Evolutionary conservation across 2,329 filamentous ascomycete species (phyloP).

Genomic region (Aspergillus candidus): DNA sequence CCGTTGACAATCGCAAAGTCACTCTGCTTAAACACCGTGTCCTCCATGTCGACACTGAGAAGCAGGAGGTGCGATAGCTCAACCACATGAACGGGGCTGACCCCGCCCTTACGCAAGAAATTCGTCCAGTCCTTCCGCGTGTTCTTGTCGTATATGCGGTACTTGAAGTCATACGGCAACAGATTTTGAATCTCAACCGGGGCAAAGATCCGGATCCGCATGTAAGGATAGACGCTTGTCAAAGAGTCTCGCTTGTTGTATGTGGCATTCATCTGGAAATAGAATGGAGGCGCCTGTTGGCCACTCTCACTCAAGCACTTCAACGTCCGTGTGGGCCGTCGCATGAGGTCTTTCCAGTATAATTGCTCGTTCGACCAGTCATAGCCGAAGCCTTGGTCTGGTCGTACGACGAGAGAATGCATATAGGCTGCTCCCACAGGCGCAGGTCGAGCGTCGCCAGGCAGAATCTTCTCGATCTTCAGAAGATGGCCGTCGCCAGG

Average conservation of each 20-base stretch:
- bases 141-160: slow-evolving; percentile 97
- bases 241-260: slow-evolving; percentile 80
- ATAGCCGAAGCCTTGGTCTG: slow-evolving; percentile 94
- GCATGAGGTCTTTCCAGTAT: slow-evolving; percentile 88
- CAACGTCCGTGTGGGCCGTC: slow-evolving; percentile 76
- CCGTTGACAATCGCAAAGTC: slow-evolving; percentile 98
- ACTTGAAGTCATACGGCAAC: slow-evolving; percentile 97
- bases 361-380: slow-evolving; percentile 85
- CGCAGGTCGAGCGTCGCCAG: slow-evolving; percentile 80
- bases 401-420: slow-evolving; percentile 80
- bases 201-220: slow-evolving; percentile 85
- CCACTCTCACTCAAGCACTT: slow-evolving; percentile 82
- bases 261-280: slow-evolving; percentile 87
- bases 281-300: slow-evolving; percentile 74
- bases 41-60: slow-evolving; percentile 92
- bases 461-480: slow-evolving; percentile 96
- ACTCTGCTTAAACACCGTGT: slow-evolving; percentile 88
- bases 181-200: slow-evolving; percentile 93
- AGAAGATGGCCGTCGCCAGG: slow-evolving; percentile 79
- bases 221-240: slow-evolving; percentile 82
- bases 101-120: slow-evolving; percentile 90
- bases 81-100: slow-evolving; percentile 95
- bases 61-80: slow-evolving; percentile 90
- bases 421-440: slow-evolving; percentile 88
- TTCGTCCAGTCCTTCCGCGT: slow-evolving; percentile 99